These are phyloP conservation scores for Fonsecaea monophora DNA, from an alignment of 2,329 filamentous ascomycete species.

Conservation along the genomic window DNA sequence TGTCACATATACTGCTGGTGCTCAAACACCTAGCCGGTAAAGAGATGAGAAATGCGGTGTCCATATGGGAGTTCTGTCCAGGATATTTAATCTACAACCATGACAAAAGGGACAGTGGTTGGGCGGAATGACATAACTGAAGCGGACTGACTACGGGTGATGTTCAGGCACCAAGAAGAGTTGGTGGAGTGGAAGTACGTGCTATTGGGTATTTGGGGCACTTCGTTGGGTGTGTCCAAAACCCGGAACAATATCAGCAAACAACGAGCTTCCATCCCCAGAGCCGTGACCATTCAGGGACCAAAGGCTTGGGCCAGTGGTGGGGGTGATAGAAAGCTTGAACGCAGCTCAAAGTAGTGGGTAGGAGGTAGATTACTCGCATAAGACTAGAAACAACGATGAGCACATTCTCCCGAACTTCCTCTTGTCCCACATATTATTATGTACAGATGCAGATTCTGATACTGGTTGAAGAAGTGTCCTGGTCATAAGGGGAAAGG, in stretches of 20 bases:
- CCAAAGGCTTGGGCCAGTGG: background rate
- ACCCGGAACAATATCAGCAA: background rate
- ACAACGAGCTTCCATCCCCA: conserved; percentile 7
- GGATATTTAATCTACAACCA: conserved; percentile 1
- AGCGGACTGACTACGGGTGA: background rate
- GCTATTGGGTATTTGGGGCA: conserved; percentile 11
- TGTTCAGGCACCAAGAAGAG: conserved; percentile 7
- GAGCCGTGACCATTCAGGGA: conserved; percentile 18
- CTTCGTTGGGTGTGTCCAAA: background rate
- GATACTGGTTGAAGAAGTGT: background rate
- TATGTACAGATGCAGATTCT: background rate
- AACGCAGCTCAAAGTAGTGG: conserved; percentile 1
- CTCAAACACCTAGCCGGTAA: background rate
- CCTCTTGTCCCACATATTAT: background rate
- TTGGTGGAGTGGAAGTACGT: conserved; percentile 9
- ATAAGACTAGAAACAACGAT: background rate
- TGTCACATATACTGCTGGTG: background rate
- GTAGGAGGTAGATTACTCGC: background rate
- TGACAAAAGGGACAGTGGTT: background rate
- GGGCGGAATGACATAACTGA: conserved; percentile 7
- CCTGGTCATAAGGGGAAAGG: background rate
- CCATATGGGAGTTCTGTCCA: conserved; percentile 8
- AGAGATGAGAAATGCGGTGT: background rate
- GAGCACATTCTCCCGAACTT: background rate
- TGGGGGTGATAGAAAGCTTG: background rate